A percentile compares a stretch with the other conserved stretches of the same genome.
phyloP scores from a whole-genome alignment of 257 asterid species.

The Ilex aquifolium region DNA sequence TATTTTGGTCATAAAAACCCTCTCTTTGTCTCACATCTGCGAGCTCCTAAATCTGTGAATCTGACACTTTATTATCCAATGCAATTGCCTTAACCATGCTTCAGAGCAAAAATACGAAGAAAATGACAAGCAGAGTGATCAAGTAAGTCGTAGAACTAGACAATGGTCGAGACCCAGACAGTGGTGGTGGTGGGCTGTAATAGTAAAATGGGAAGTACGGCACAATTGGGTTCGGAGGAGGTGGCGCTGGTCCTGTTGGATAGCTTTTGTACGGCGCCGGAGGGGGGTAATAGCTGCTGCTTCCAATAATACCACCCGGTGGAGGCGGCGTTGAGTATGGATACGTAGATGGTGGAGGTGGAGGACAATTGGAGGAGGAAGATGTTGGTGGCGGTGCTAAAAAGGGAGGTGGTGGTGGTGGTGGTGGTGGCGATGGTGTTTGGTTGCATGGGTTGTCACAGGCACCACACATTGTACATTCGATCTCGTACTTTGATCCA shows the following conservation, averaged over 20 bases:
- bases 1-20: not conserved
- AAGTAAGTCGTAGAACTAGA: slow-evolving; percentile 12
- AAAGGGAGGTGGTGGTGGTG: slow-evolving; percentile 34
- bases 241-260: slow-evolving; percentile 61
- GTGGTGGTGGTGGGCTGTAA: slow-evolving; percentile 57
- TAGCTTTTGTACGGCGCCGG: slow-evolving; percentile 35
- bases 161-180: slow-evolving; percentile 16
- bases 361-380: slow-evolving; percentile 50
- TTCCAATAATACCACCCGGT: slow-evolving; percentile 23
- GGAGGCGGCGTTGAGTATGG: slow-evolving; percentile 56
- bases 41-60: slow-evolving; percentile 49
- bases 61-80: slow-evolving; percentile 39
- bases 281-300: slow-evolving; percentile 23
- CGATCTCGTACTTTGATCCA: too few relatives aligned
- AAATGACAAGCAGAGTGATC: slow-evolving; percentile 15
- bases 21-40: slow-evolving; percentile 13
- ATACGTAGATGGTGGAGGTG: slow-evolving; percentile 56
- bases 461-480: too few relatives aligned
- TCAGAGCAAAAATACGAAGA: slow-evolving; percentile 15
- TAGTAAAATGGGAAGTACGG: slow-evolving; percentile 81
- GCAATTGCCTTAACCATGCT: not conserved
- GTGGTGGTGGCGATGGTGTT: too few relatives aligned
- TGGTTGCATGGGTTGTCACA: too few relatives aligned
- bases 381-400: slow-evolving; percentile 20
- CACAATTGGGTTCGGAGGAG: slow-evolving; percentile 91